These are phyloP conservation scores for Vanrija sp. DNA, from an alignment of 1,284 basidiomycete genomes.

Conservation along the genomic window DNA sequence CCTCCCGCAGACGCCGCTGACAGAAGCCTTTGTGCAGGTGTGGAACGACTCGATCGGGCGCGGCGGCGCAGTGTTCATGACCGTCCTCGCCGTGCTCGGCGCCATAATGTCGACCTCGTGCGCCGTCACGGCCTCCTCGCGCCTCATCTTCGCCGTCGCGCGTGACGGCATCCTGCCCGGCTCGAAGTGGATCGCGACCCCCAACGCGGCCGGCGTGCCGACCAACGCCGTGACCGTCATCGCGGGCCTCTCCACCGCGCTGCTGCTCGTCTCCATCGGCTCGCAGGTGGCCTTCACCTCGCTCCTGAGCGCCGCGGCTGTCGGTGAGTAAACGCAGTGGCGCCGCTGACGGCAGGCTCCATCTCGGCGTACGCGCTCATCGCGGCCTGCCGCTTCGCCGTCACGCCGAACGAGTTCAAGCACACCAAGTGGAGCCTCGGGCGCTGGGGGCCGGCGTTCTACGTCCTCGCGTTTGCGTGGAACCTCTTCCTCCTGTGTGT, in stretches of 20 bases:
- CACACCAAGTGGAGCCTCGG: constrained; percentile 68
- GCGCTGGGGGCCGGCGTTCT: constrained; percentile 57
- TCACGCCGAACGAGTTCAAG: constrained; percentile 68
- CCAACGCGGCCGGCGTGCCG: constrained; percentile 65
- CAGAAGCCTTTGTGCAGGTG: constrained; percentile 59
- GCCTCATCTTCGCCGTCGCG: constrained; percentile 77
- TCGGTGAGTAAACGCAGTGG: constrained; percentile 31
- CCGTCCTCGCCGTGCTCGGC: constrained; percentile 69
- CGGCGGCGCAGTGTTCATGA: constrained; percentile 74
- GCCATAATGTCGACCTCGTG: constrained; percentile 72
- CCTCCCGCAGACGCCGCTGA: too few species aligned
- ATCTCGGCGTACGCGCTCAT: constrained; percentile 78
- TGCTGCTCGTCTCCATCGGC: constrained; percentile 76
- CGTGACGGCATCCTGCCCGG: constrained; percentile 78
- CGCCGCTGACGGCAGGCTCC: constrained; percentile 27
- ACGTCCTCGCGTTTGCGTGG: constrained; percentile 62
- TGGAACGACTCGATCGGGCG: constrained; percentile 59
- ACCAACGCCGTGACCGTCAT: constrained; percentile 75
- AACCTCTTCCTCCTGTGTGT: constrained; percentile 45
- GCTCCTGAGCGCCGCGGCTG: constrained; percentile 71
- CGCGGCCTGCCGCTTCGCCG: constrained; percentile 61
- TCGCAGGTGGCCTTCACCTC: constrained; percentile 82
- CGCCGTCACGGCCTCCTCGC: constrained; percentile 73
- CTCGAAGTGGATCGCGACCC: constrained; percentile 70
- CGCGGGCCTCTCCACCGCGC: constrained; percentile 62